Evolutionary conservation across 163 green algal genomes (phyloP).

Genomic region (Scenedesmus sp.): DNA sequence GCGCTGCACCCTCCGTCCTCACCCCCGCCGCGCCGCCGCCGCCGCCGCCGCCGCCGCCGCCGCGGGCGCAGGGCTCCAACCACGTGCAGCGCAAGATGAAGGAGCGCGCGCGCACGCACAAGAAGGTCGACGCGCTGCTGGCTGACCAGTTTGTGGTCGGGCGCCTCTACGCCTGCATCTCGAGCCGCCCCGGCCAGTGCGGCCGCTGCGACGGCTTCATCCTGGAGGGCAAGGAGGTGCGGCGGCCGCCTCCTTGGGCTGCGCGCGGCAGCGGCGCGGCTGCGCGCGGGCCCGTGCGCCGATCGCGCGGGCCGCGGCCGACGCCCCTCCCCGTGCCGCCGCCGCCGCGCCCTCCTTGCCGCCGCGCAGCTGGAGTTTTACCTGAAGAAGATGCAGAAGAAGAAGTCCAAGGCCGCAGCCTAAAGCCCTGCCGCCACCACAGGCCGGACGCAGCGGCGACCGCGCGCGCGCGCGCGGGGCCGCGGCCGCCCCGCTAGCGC

Average conservation of each 20-base stretch:
- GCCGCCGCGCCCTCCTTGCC: no score
- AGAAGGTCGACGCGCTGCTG: constrained; percentile 88
- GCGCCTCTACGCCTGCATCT: constrained; percentile 94
- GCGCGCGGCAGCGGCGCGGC: no score
- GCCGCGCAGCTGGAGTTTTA: constrained; percentile 99
- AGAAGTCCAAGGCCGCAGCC: constrained; percentile 68
- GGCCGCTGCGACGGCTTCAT: constrained; percentile 93
- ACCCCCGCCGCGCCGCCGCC: constrained; percentile 10
- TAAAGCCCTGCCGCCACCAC: constrained; percentile 15
- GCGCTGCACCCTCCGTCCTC: neutral
- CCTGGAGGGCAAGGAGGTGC: constrained; percentile 99
- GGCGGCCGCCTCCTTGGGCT: no score
- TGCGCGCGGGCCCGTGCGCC: no score
- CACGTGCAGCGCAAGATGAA: constrained; percentile 91
- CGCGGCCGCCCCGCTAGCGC: no score
- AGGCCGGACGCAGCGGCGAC: no score
- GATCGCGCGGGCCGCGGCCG: no score
- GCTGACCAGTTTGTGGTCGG: constrained; percentile 96
- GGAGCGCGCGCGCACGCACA: constrained; percentile 64
- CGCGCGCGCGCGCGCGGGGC: no score
- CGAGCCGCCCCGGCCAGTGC: constrained; percentile 94
- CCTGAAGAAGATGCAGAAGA: constrained; percentile 97
- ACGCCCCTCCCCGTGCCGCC: no score
- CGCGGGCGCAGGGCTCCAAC: constrained; percentile 70
- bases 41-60: neutral